phyloP scores from a whole-genome alignment of 2,329 filamentous ascomycete genomes.

The Neonectria ditissima region DNA sequence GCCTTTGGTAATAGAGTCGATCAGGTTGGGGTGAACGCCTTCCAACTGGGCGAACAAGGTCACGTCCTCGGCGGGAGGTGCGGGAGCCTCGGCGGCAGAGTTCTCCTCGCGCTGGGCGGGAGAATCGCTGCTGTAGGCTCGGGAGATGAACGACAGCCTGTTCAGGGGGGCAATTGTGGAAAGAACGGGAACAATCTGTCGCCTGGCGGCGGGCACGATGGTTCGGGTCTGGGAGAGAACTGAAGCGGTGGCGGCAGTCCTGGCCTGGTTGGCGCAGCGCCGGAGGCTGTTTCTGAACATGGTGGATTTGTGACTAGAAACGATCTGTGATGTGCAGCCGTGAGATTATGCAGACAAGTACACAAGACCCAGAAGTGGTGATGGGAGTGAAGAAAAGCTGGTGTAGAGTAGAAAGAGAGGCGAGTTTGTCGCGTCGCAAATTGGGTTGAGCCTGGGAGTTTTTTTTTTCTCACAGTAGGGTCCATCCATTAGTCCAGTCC shows the following conservation, averaged over 20 bases:
- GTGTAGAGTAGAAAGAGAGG: conserved; percentile 20
- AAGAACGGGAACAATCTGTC: conserved; percentile 36
- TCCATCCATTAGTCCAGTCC: conserved; percentile 1
- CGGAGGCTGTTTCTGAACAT: conserved; percentile 55
- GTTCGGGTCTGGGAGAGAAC: conserved; percentile 46
- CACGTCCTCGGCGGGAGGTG: conserved; percentile 42
- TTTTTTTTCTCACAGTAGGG: conserved; percentile 10
- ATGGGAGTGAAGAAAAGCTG: conserved; percentile 26
- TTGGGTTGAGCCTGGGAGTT: conserved; percentile 24
- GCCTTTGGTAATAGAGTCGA: conserved; percentile 74
- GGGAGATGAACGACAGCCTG: conserved; percentile 43
- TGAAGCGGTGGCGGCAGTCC: conserved; percentile 46
- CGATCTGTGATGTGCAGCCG: neutral
- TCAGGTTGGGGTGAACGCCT: conserved; percentile 72
- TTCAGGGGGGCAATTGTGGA: conserved; percentile 32
- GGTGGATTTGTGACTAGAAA: conserved; percentile 29
- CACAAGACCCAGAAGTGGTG: conserved; percentile 12
- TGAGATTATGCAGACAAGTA: conserved; percentile 1
- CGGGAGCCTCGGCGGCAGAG: conserved; percentile 22
- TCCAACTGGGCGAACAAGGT: conserved; percentile 60
- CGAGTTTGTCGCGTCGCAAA: conserved; percentile 27
- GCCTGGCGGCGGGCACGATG: conserved; percentile 41
- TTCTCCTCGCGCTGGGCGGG: conserved; percentile 40
- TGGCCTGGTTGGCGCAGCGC: conserved; percentile 54
- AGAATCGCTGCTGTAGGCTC: conserved; percentile 57